Conservation (phyloP, 164 flowering plant species). For the Cinnamomum micranthum region DNA sequence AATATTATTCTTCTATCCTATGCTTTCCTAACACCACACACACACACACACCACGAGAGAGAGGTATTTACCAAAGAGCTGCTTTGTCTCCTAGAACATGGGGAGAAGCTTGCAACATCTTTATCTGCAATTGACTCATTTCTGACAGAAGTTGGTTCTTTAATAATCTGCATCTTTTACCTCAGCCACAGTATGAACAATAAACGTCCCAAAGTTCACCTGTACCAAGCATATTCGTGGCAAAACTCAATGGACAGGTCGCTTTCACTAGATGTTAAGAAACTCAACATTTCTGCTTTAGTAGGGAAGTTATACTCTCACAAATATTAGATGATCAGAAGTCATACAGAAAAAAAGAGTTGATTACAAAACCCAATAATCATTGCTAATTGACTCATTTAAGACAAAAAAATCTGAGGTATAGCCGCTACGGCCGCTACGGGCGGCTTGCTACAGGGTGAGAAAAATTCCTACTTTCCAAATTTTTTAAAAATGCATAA, state of each 20-base stretch:
- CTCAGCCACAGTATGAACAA: conserved; percentile 57
- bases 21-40: no score
- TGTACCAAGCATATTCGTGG: conserved; percentile 17
- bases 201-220: conserved; percentile 86
- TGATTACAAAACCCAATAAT: neutral
- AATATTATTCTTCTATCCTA: no score
- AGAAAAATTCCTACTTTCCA: no score
- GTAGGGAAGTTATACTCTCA: neutral
- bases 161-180: conserved; percentile 19
- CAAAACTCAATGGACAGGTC: conserved; percentile 1
- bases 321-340: no score
- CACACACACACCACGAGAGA: no score
- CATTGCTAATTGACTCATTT: no score
- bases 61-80: conserved; percentile 32
- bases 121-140: conserved; percentile 24
- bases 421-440: no score
- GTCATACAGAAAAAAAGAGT: neutral
- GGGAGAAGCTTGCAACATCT: conserved; percentile 25
- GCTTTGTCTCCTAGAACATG: conserved; percentile 20
- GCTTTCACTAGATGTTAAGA: neutral
- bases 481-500: no score
- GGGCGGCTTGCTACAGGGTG: no score
- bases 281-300: neutral
- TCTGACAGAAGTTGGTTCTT: conserved; percentile 14
- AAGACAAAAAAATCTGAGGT: no score